A percentile compares a stretch with the other conserved stretches of the same genome.
Evolutionary conservation across 257 asterid species (phyloP).

Genomic region (Przewalskia tangutica): DNA sequence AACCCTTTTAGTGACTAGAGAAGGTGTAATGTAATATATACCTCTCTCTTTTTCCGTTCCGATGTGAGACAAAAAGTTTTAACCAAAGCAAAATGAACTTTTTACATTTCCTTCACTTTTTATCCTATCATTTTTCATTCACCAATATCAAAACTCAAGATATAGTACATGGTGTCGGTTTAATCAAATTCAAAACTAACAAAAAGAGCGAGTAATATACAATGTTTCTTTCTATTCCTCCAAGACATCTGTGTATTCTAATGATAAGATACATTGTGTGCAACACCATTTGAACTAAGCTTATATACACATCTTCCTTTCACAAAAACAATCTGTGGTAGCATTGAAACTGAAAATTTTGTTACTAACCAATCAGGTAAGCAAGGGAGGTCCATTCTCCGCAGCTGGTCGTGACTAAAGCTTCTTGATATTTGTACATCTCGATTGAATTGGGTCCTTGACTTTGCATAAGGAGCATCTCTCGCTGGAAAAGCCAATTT

Average conservation of each 20-base stretch:
- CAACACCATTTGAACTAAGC: neutral
- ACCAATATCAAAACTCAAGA: no score
- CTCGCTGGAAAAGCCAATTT: slow-evolving; percentile 39
- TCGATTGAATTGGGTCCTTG: slow-evolving; percentile 60
- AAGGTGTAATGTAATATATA: no score
- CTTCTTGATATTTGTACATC: slow-evolving; percentile 76
- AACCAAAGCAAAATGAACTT: no score
- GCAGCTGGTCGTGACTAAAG: slow-evolving; percentile 69
- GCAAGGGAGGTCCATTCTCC: slow-evolving; percentile 63
- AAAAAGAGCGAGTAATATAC: neutral
- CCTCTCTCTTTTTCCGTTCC: no score
- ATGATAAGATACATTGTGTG: neutral
- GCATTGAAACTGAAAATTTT: neutral
- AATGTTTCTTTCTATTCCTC: neutral
- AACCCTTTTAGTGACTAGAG: no score
- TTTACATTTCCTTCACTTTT: no score
- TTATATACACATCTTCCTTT: neutral
- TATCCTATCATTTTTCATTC: no score
- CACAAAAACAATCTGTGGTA: neutral
- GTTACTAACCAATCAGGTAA: slow-evolving; percentile 9
- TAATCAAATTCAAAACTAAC: neutral
- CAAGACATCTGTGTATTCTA: neutral
- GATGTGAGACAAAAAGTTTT: no score
- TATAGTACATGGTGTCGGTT: neutral
- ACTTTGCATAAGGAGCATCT: slow-evolving; percentile 92